Percentiles rank a stretch among this genome's conserved stretches.
Evolutionary conservation across 75 land plant genomes (phyloP).

Genomic region (Picea glauca): DNA sequence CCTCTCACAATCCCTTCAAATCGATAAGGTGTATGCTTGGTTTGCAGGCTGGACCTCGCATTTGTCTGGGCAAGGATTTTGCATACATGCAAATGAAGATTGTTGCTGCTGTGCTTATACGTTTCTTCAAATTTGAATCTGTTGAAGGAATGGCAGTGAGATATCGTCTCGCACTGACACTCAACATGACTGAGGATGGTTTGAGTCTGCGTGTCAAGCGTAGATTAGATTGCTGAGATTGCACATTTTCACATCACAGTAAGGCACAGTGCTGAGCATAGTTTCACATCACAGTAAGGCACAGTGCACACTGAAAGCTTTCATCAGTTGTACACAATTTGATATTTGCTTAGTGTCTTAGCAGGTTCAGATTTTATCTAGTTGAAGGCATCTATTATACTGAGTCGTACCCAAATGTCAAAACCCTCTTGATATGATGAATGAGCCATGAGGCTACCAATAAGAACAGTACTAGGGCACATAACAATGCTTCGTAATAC

Average conservation of each 20-base stretch:
- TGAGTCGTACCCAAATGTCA: too few species aligned
- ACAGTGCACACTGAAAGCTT: too few species aligned
- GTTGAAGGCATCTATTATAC: too few species aligned
- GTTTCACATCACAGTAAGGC: too few species aligned
- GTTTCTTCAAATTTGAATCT: slow-evolving; percentile 37
- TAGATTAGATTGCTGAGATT: not conserved
- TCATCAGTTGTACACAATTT: too few species aligned
- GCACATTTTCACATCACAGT: not conserved
- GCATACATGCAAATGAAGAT: slow-evolving; percentile 79
- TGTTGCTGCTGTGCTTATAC: slow-evolving; percentile 32
- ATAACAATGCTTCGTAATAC: too few species aligned
- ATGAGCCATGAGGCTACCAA: too few species aligned
- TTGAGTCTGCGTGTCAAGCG: not conserved
- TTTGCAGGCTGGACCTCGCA: slow-evolving; percentile 68
- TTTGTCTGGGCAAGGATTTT: slow-evolving; percentile 74
- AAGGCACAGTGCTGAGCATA: not conserved
- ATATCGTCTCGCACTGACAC: slow-evolving; percentile 22
- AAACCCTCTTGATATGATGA: too few species aligned
- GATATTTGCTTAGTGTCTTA: too few species aligned
- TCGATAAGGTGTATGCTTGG: not conserved
- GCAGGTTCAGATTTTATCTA: too few species aligned
- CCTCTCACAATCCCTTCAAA: not conserved
- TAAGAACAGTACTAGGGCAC: too few species aligned
- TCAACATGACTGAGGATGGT: slow-evolving; percentile 27
- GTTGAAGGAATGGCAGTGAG: slow-evolving; percentile 18